phyloP scores from a whole-genome alignment of 2,329 filamentous ascomycete species.

The Xylaria digitata region DNA sequence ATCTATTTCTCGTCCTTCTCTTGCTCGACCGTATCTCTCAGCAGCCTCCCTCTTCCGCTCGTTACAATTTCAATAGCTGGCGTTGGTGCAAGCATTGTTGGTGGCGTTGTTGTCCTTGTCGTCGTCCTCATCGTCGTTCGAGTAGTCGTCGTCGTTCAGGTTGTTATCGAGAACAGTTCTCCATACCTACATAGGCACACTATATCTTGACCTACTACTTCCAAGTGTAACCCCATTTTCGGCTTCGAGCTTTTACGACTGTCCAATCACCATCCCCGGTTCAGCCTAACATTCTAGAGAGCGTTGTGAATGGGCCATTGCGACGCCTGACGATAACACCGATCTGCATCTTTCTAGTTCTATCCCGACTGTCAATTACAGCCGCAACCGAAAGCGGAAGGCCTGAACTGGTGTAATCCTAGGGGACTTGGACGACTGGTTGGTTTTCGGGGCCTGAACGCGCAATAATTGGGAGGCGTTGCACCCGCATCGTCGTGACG shows the following conservation, averaged over 20 bases:
- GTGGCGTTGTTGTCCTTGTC: conserved; percentile 23
- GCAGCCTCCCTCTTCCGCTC: conserved; percentile 43
- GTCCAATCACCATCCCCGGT: conserved; percentile 42
- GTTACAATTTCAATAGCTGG: conserved; percentile 43
- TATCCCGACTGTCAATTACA: conserved; percentile 41
- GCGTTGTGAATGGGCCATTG: conserved; percentile 46
- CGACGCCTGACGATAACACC: conserved; percentile 44
- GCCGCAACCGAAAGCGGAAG: conserved; percentile 43
- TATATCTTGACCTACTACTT: conserved; percentile 36
- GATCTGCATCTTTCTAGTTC: conserved; percentile 46
- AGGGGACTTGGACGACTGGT: conserved; percentile 37
- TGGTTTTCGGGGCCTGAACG: conserved; percentile 45
- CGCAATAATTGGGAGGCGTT: conserved; percentile 45
- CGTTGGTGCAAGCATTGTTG: conserved; percentile 33
- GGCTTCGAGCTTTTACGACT: conserved; percentile 41
- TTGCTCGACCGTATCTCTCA: conserved; percentile 32
- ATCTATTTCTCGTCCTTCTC: conserved; percentile 40
- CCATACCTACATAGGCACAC: conserved; percentile 31
- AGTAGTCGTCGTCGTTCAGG: conserved; percentile 15
- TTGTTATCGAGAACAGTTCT: conserved; percentile 33
- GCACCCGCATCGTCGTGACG: conserved; percentile 44
- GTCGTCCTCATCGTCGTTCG: conserved; percentile 9
- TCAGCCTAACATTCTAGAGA: conserved; percentile 40
- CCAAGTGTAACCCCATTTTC: conserved; percentile 39
- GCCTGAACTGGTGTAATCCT: conserved; percentile 32